Base-by-base conservation (phyloP, 2,329 filamentous ascomycete species). In the Clarireedia homoeocarpa region DNA sequence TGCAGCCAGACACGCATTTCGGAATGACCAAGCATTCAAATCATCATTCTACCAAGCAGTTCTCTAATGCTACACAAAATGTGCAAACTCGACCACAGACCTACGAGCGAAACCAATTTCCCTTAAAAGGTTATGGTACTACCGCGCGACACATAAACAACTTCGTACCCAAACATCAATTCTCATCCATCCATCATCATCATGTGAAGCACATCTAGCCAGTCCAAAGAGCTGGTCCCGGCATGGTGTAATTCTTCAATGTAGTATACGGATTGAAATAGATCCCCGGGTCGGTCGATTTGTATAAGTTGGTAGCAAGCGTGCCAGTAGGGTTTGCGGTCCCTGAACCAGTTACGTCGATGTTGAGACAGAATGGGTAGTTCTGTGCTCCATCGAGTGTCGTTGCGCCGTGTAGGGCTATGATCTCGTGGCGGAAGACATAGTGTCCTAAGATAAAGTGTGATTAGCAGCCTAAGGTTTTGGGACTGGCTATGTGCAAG, bases 341-440 rank as follows among this genome's bases (percentile, higher is more conserved):
- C 3, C 75, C 75, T 15, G 68, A 68, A 17, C 76, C 75, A 17
- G 66, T 71, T 39, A 80, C 70, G 57, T 74, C 67, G 36, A 79
- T 66, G 63, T 77, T 78, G 52, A 77, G 63, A 62, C 77, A 81
- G 66, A 76, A 23, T 70, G 76, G 65, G 75, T 80, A 63, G 71
- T 71, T 69, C 77, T 77, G 57, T 71, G 69, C n/a, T 73, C 78
- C 55, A 76, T 74, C 44, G 74, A 72, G 14, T 1, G 55, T 51
- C 12, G 27, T 45, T 6, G 60, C 61, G 6, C 54, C 54, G 38
- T 67, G 64, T 0, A 59, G 47, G 1, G 65, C 65, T 9, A 67
- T 64, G 17, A 70, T 81, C 45, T 82, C 79, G 62, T 81, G 77
- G 2, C 79, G 71, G 34, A 82, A 65, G 34, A 82, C 75, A 60